A percentile compares a stretch with the other conserved stretches of the same genome.
Evolutionary conservation across 345 rosid genomes (phyloP).

Genomic region (Linum trigynum): DNA sequence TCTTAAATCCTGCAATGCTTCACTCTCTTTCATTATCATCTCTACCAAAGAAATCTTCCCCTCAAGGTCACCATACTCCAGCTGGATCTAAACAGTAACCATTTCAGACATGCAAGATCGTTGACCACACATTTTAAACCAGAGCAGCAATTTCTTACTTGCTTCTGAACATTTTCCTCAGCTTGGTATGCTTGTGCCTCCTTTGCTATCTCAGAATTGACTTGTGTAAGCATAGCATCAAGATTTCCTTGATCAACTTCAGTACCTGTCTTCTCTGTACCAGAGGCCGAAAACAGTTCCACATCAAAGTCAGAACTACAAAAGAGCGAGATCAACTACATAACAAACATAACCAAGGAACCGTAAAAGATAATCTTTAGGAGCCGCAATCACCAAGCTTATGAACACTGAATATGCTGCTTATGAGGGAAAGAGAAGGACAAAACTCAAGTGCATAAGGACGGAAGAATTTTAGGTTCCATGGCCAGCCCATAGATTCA

Average conservation of each 20-base stretch:
- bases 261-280: conserved; percentile 15
- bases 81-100: conserved; percentile 36
- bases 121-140: conserved; percentile 4
- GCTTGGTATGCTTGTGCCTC: conserved; percentile 44
- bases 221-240: conserved; percentile 30
- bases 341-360: neutral
- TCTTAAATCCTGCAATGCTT: conserved; percentile 40
- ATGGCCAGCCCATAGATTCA: neutral
- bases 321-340: neutral
- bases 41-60: conserved; percentile 57
- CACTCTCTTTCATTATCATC: conserved; percentile 37
- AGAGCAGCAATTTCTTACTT: conserved; percentile 32
- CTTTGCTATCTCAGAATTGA: conserved; percentile 31
- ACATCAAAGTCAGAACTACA: neutral
- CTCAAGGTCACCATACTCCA: conserved; percentile 46
- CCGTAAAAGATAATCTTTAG: neutral
- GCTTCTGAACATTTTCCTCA: conserved; percentile 42
- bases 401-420: neutral
- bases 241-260: conserved; percentile 25
- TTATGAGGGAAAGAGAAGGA: neutral
- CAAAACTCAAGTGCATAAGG: neutral
- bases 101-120: conserved; percentile 1
- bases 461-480: neutral
- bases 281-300: conserved; percentile 10
- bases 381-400: neutral